These are phyloP conservation scores for Leishmania lainsoni DNA, from an alignment of 208 protist species.

Conservation along the genomic window DNA sequence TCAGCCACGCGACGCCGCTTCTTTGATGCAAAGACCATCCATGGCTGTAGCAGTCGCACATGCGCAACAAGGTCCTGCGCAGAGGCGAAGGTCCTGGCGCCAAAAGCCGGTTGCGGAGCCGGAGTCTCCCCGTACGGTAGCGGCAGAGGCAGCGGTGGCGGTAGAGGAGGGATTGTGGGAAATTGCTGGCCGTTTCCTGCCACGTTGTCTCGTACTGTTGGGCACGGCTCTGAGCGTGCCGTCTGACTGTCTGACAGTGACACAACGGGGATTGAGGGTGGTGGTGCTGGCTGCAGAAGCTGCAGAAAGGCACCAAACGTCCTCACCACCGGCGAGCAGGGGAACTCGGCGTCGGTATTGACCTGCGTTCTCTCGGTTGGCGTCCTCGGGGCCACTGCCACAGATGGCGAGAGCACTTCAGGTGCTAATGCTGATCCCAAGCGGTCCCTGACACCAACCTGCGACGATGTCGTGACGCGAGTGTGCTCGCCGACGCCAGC, in stretches of 20 bases:
- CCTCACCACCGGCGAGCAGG: conserved; percentile 10
- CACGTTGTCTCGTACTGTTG: neutral
- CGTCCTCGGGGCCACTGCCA: neutral
- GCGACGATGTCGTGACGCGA: neutral
- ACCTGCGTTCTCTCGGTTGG: neutral
- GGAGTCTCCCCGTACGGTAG: conserved; percentile 19
- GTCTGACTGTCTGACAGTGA: neutral
- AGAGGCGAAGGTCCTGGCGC: conserved; percentile 17
- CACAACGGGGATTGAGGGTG: neutral
- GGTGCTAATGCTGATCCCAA: neutral
- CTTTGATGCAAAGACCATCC: conserved; percentile 12
- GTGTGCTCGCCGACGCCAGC: neutral
- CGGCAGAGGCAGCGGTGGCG: conserved; percentile 12
- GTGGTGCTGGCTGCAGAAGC: conserved; percentile 5
- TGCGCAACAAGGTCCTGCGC: conserved; percentile 19
- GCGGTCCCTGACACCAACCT: neutral
- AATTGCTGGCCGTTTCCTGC: neutral
- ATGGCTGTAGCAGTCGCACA: conserved; percentile 21
- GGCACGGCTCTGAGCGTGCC: neutral
- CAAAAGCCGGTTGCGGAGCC: neutral
- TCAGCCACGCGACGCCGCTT: neutral
- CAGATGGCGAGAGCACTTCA: neutral
- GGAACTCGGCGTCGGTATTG: neutral
- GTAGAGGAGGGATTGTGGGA: neutral
- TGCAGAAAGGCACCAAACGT: conserved; percentile 29